phyloP scores from a whole-genome alignment of 2,329 filamentous ascomycete genomes.

The Pseudogymnoascus sp. region DNA sequence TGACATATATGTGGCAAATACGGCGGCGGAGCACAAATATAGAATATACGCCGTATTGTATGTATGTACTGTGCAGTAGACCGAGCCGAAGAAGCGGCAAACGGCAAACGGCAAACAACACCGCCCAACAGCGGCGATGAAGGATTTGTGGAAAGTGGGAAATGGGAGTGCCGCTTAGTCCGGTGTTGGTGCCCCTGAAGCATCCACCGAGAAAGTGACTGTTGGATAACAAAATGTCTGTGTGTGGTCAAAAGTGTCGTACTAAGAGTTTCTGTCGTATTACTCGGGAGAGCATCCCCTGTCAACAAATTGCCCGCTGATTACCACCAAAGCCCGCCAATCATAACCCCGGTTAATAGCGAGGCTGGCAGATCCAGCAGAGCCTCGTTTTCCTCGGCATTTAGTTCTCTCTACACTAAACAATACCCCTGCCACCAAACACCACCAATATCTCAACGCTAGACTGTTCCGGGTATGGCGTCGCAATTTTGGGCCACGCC shows the following conservation, averaged over 20 bases:
- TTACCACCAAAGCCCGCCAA: too few relatives aligned
- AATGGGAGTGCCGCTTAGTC: background rate
- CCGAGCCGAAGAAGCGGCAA: too few relatives aligned
- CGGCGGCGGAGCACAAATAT: too few relatives aligned
- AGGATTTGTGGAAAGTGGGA: background rate
- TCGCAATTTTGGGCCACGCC: background rate
- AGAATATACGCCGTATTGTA: too few relatives aligned
- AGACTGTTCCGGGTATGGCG: background rate
- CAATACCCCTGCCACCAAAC: background rate
- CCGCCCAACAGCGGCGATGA: background rate
- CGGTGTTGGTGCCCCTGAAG: background rate
- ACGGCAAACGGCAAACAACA: too few relatives aligned
- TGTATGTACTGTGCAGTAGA: too few relatives aligned
- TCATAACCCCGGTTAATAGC: background rate
- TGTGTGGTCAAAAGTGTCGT: background rate
- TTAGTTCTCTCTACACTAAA: background rate
- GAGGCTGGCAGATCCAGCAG: slow-evolving; percentile 4
- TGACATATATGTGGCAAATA: slow-evolving; percentile 1
- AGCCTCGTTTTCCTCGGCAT: slow-evolving; percentile 1
- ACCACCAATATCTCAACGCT: background rate
- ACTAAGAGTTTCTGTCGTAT: background rate
- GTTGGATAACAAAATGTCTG: background rate
- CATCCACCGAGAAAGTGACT: background rate
- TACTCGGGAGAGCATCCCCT: background rate
- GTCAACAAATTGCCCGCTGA: too few relatives aligned